A percentile compares a stretch with the other conserved stretches of the same genome.
Evolutionary conservation across 768 basidiomycete genomes (phyloP).

Genomic region (Lentinula lateritia): DNA sequence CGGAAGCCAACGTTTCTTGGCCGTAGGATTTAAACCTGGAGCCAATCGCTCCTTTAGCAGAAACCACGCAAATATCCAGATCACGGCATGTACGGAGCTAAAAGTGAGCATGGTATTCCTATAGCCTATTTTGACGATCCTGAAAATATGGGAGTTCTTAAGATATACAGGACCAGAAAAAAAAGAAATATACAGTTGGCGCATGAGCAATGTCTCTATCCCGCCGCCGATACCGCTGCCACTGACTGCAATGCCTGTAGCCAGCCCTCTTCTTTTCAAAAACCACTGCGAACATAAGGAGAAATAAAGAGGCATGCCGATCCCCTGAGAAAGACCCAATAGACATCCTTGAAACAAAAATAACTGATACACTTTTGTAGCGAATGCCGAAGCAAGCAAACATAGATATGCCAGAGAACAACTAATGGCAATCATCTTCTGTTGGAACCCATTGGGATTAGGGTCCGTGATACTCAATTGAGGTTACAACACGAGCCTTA

Average conservation of each 20-base stretch:
- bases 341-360: slow-evolving; percentile 24
- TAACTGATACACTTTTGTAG: slow-evolving; percentile 23
- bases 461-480: background rate
- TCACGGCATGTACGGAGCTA: slow-evolving; percentile 19
- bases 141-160: too few relatives aligned
- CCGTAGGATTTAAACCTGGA: slow-evolving; percentile 5
- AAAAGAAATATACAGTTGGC: slow-evolving; percentile 11
- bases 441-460: background rate
- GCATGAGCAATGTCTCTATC: slow-evolving; percentile 14
- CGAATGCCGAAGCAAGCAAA: slow-evolving; percentile 24
- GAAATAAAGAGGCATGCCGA: slow-evolving; percentile 22
- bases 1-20: slow-evolving; percentile 18
- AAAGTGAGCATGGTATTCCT: slow-evolving; percentile 25
- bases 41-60: slow-evolving; percentile 23
- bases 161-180: background rate
- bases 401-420: slow-evolving; percentile 19
- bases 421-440: slow-evolving; percentile 25
- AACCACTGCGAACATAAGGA: slow-evolving; percentile 30
- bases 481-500: slow-evolving; percentile 9
- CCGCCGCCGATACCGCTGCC: slow-evolving; percentile 27
- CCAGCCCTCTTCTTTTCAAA: slow-evolving; percentile 22
- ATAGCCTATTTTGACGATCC: slow-evolving; percentile 23
- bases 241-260: slow-evolving; percentile 28
- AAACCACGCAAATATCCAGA: slow-evolving; percentile 20
- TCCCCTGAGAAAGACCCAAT: slow-evolving; percentile 11